Conservation (phyloP, 1,284 basidiomycete species). For the Rhodotorula glutinis region DNA sequence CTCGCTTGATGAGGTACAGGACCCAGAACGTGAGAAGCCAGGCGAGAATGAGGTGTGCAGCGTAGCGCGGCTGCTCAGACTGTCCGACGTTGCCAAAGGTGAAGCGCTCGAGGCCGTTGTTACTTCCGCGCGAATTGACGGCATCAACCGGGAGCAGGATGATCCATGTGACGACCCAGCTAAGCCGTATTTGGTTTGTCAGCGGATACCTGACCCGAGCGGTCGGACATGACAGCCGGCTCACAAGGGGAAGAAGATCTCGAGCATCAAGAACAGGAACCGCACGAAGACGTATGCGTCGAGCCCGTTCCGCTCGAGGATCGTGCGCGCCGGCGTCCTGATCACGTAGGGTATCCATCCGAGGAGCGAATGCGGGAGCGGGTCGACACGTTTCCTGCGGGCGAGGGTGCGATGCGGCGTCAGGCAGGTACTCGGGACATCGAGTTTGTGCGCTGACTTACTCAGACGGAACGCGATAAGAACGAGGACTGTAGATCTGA, state of each 20-base stretch:
- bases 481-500: constrained; percentile 50
- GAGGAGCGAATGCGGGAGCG: constrained; percentile 48
- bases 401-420: background rate
- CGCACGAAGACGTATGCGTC: constrained; percentile 94
- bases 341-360: constrained; percentile 50
- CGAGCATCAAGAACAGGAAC: constrained; percentile 73
- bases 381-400: constrained; percentile 44
- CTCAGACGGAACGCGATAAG: constrained; percentile 45
- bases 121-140: constrained; percentile 52
- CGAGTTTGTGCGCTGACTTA: no score
- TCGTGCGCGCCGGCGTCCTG: constrained; percentile 39
- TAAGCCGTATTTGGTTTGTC: no score
- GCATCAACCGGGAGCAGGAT: constrained; percentile 59
- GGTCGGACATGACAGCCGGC: no score
- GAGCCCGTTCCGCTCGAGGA: constrained; percentile 65
- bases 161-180: constrained; percentile 55
- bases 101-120: constrained; percentile 65
- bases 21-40: constrained; percentile 81
- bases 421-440: no score
- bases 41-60: constrained; percentile 69
- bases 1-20: constrained; percentile 71
- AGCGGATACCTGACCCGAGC: no score
- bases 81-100: constrained; percentile 73
- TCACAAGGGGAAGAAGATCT: constrained; percentile 72
- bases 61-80: constrained; percentile 60